Percentiles rank a stretch among this genome's conserved stretches.
These are phyloP conservation scores for Lasiodiplodia hormozganensis DNA, from an alignment of 2,329 filamentous ascomycete species.

Conservation along the genomic window DNA sequence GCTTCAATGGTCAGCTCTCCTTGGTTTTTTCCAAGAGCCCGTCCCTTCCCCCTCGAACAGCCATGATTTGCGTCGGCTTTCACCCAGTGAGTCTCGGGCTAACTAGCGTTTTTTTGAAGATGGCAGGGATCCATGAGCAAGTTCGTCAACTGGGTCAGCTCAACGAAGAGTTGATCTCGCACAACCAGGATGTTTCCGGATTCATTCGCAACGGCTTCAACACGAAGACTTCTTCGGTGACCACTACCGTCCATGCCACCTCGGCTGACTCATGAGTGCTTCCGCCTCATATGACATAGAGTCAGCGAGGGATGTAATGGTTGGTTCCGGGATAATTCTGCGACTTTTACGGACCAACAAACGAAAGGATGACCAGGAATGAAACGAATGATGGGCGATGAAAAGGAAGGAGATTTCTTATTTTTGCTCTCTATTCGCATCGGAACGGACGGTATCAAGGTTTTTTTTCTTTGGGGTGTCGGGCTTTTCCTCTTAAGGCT, in stretches of 20 bases:
- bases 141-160: slow-evolving; percentile 29
- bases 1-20: slow-evolving; percentile 27
- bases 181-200: slow-evolving; percentile 21
- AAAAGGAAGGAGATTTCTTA: slow-evolving; percentile 5
- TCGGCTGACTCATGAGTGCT: slow-evolving; percentile 5
- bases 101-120: slow-evolving; percentile 23
- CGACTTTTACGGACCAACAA: background rate
- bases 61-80: background rate
- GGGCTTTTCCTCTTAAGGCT: background rate
- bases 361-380: slow-evolving; percentile 13
- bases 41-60: background rate
- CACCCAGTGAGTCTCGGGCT: background rate
- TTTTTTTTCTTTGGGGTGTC: background rate
- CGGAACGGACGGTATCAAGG: background rate
- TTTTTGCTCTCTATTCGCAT: background rate
- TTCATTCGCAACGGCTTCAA: slow-evolving; percentile 21
- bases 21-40: slow-evolving; percentile 4
- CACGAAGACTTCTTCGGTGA: background rate
- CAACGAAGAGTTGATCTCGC: slow-evolving; percentile 27
- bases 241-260: background rate
- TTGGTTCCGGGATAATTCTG: background rate
- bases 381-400: slow-evolving; percentile 16
- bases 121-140: slow-evolving; percentile 27
- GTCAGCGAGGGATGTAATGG: background rate
- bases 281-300: background rate